Evolutionary conservation across 805 yeast genomes (phyloP).

Genomic region (Suhomyces sp.): DNA sequence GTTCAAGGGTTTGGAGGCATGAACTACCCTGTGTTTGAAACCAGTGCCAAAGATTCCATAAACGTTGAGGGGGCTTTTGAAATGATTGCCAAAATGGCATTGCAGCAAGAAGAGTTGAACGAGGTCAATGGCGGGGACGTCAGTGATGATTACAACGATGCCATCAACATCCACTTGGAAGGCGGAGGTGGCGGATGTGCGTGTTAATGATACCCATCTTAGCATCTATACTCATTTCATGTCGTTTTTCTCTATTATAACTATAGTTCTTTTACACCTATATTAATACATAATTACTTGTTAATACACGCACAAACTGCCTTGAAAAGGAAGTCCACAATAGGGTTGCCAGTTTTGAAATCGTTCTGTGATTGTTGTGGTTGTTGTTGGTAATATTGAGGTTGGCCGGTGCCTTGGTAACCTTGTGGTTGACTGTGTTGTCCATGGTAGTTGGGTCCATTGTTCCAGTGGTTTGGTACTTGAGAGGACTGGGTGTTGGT

Average conservation of each 20-base stretch:
- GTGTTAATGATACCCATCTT: constrained; percentile 42
- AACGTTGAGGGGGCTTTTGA: constrained; percentile 96
- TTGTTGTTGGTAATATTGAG: constrained; percentile 13
- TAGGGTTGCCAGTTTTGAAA: constrained; percentile 24
- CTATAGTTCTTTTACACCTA: not conserved
- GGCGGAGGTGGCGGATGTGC: constrained; percentile 74
- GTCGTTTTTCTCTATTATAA: not conserved
- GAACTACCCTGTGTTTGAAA: constrained; percentile 80
- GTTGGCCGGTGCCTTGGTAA: constrained; percentile 8
- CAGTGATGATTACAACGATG: constrained; percentile 88
- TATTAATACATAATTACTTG: constrained; percentile 9
- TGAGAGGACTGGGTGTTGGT: constrained; percentile 21
- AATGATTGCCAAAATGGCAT: constrained; percentile 90
- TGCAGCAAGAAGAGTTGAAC: constrained; percentile 90
- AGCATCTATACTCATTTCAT: not conserved
- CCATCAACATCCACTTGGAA: constrained; percentile 91
- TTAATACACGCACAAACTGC: constrained; percentile 33
- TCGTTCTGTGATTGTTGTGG: constrained; percentile 6
- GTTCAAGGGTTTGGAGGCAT: constrained; percentile 59
- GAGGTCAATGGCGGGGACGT: constrained; percentile 63
- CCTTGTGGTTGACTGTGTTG: constrained; percentile 20
- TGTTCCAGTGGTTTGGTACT: constrained; percentile 34
- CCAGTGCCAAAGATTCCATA: constrained; percentile 96
- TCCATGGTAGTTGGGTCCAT: constrained; percentile 18
- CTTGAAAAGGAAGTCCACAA: constrained; percentile 30